Evolutionary conservation across 495 filamentous ascomycete genomes (phyloP).

Genomic region (Penicillium steckii): DNA sequence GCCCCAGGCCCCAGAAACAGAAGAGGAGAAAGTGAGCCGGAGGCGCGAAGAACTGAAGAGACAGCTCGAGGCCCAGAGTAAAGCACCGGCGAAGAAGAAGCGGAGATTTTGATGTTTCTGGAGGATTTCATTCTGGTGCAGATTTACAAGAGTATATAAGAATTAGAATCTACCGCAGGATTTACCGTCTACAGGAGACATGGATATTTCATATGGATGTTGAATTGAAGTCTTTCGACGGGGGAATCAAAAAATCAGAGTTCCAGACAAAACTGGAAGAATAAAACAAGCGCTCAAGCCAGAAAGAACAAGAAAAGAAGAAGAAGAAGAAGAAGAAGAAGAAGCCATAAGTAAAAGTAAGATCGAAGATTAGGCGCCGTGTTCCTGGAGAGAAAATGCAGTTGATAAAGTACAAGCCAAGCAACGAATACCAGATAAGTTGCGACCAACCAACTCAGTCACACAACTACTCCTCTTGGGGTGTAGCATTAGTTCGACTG

Average conservation of each 20-base stretch:
- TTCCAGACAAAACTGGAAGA: not conserved
- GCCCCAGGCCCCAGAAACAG: slow-evolving; percentile 23
- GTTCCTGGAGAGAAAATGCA: too few species aligned
- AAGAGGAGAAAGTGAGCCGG: slow-evolving; percentile 58
- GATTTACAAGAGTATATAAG: not conserved
- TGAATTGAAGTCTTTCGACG: not conserved
- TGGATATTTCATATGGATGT: not conserved
- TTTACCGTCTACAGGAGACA: not conserved
- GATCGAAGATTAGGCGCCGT: too few species aligned
- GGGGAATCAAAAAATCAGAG: not conserved
- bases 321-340: not conserved
- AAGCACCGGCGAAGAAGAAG: slow-evolving; percentile 65
- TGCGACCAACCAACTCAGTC: not conserved
- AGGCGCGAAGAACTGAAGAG: slow-evolving; percentile 63
- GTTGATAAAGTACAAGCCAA: not conserved
- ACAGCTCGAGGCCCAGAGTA: slow-evolving; percentile 63
- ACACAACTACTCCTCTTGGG: slow-evolving; percentile 5
- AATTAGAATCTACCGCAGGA: too few species aligned
- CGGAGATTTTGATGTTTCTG: slow-evolving; percentile 51
- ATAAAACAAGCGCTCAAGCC: not conserved
- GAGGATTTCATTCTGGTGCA: too few species aligned
- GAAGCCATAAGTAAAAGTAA: too few species aligned
- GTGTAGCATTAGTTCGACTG: slow-evolving; percentile 24
- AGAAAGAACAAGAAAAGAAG: not conserved
- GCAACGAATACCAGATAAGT: not conserved